Conservation (phyloP, 2,329 filamentous ascomycete genomes). For the Sphaerulina musiva region DNA sequence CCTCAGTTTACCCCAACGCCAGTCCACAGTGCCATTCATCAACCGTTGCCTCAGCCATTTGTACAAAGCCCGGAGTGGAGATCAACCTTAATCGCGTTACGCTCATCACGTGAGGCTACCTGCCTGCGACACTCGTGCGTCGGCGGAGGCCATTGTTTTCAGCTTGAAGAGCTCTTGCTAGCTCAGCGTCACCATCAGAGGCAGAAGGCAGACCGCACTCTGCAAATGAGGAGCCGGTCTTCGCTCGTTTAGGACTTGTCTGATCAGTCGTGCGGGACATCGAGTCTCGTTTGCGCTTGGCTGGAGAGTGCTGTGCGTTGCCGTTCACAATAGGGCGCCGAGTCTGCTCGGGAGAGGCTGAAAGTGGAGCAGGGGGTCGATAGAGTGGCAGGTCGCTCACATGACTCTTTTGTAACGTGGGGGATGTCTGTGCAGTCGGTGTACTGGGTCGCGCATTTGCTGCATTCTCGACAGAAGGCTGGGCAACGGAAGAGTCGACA, state of each 20-base stretch:
- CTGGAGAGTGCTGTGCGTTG: not conserved
- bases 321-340: conserved; percentile 17
- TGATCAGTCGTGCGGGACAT: conserved; percentile 9
- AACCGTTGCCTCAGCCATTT: not conserved
- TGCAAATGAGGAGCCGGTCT: conserved; percentile 6
- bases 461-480: conserved; percentile 8
- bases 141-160: conserved; percentile 20
- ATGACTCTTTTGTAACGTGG: conserved; percentile 13
- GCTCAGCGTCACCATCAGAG: conserved; percentile 12
- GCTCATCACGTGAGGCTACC: not conserved
- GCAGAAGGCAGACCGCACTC: conserved; percentile 1
- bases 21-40: not conserved
- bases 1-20: not conserved
- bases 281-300: conserved; percentile 24
- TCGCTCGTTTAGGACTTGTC: conserved; percentile 12
- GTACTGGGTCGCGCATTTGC: not conserved
- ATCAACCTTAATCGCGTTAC: not conserved
- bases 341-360: conserved; percentile 27
- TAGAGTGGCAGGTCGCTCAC: conserved; percentile 25
- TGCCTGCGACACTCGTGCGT: conserved; percentile 5
- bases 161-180: conserved; percentile 18
- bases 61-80: not conserved
- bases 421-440: conserved; percentile 5
- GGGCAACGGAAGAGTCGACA: not conserved
- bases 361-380: conserved; percentile 26